Base-by-base conservation (phyloP, 176 grass and related monocot genomes). In the Dactylis glomerata region DNA sequence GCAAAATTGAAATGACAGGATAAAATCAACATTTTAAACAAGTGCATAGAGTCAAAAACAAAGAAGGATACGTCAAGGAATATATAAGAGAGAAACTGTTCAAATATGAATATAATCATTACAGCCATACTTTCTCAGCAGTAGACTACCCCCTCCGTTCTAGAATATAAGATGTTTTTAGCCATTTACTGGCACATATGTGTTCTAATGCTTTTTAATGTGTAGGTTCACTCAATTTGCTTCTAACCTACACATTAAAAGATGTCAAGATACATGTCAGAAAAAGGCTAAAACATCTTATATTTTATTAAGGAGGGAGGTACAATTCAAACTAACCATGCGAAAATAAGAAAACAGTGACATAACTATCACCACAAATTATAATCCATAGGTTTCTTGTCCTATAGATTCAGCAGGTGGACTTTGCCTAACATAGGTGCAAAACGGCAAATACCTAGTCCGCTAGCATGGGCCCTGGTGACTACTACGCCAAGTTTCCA, bases 1-100 rank as follows among this genome's bases (percentile, higher is more conserved):
- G 95, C 56, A 94, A 76, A 85, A 86, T 74, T 89, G 84, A 87
- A 83, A 94, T 89, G 77, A 91, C 80, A 84, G 88, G 90, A 89
- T 69, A 84, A 52, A 78, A 78, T 80, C 41, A 72, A 33, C 47
- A 46, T 79, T 68, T 68, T 42, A 88, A 84, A 68, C 11, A 59
- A 71, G 51, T 66, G 36, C 42, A 65, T 33, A 72, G 22, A 80
- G 75, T 71, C 73, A 22, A 75, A 75, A 75, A 52, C 19, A 70
- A 61, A 47, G 34, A 12, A 71, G 50, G 22, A 10, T 58, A 41
- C 2, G 30, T 17, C 34, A 58, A 20, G 24, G 13, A 59, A 59
- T n/a, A 42, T 17, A 61, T 78, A 36, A 38, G 51, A 76, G 72
- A 30, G 30, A 76, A 20, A 36, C n/a, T 28, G 38, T 44, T 44